These are phyloP conservation scores for Mucor indicus DNA, from an alignment of 371 early-diverging fungal species.

Conservation along the genomic window DNA sequence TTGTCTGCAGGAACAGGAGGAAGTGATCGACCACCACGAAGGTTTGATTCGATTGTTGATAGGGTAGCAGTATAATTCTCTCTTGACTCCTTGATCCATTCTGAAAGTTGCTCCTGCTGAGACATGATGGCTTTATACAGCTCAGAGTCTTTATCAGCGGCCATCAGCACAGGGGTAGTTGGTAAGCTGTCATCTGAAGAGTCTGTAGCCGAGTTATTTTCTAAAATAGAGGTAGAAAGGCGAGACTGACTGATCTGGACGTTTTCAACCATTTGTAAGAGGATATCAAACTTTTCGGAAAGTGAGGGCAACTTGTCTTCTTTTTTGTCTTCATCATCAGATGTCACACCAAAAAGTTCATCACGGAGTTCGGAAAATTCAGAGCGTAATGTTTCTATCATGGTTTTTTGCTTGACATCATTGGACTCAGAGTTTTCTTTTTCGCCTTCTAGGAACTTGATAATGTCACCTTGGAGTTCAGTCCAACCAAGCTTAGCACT, in stretches of 20 bases:
- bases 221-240: slow-evolving; percentile 11
- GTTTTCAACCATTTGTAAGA: slow-evolving; percentile 39
- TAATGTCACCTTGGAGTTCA: slow-evolving; percentile 32
- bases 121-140: slow-evolving; percentile 3
- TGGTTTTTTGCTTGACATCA: slow-evolving; percentile 9
- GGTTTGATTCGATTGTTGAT: slow-evolving; percentile 1
- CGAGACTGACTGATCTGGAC: slow-evolving; percentile 32
- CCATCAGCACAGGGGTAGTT: background rate
- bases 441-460: slow-evolving; percentile 27
- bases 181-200: slow-evolving; percentile 1
- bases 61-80: slow-evolving; percentile 8
- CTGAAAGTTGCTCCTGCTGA: slow-evolving; percentile 13
- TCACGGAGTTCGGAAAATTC: slow-evolving; percentile 21
- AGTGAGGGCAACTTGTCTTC: slow-evolving; percentile 14
- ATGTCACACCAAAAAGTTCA: slow-evolving; percentile 18
- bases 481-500: slow-evolving; percentile 31
- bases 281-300: slow-evolving; percentile 34
- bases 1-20: slow-evolving; percentile 11
- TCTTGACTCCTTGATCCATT: slow-evolving; percentile 13
- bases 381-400: slow-evolving; percentile 10
- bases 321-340: background rate
- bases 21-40: background rate
- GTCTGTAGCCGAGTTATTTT: background rate
- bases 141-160: slow-evolving; percentile 5
- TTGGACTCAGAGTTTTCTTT: slow-evolving; percentile 11